phyloP scores from a whole-genome alignment of 2,329 filamentous ascomycete genomes.

The Phoma sp. region DNA sequence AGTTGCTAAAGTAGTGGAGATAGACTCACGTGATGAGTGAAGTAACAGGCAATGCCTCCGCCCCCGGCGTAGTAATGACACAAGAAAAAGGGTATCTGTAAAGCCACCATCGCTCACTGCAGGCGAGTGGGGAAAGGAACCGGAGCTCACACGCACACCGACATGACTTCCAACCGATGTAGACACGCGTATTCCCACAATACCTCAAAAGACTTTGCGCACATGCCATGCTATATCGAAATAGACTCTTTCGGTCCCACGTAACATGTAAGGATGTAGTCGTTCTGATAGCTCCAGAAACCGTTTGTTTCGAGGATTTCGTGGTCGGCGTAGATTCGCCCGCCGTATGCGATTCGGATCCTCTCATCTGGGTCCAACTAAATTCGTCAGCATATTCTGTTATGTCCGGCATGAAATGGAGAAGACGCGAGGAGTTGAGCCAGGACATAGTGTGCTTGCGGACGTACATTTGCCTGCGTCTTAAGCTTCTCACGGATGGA shows the following conservation, averaged over 20 bases:
- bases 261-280: constrained; percentile 61
- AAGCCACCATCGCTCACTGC: not conserved
- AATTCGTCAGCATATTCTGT: constrained; percentile 10
- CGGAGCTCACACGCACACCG: not conserved
- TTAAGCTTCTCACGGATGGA: constrained; percentile 13
- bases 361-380: constrained; percentile 63
- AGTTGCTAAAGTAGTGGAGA: not conserved
- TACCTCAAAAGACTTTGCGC: not conserved
- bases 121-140: not conserved
- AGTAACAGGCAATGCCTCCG: not conserved
- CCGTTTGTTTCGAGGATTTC: constrained; percentile 67
- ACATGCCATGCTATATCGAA: not conserved
- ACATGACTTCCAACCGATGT: not conserved
- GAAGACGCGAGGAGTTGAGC: not conserved
- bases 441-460: not conserved
- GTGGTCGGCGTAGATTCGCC: constrained; percentile 76
- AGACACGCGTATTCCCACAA: not conserved
- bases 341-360: constrained; percentile 79
- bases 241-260: not conserved
- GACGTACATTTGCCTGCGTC: constrained; percentile 11
- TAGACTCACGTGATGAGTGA: not conserved
- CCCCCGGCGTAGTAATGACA: not conserved
- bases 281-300: constrained; percentile 72
- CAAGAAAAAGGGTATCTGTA: constrained; percentile 1
- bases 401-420: not conserved